Percentiles rank a stretch among this genome's conserved stretches.
Evolutionary conservation across 192 early-diverging fungal species (phyloP).

Genomic region (Phlyctochytrium arcticum): DNA sequence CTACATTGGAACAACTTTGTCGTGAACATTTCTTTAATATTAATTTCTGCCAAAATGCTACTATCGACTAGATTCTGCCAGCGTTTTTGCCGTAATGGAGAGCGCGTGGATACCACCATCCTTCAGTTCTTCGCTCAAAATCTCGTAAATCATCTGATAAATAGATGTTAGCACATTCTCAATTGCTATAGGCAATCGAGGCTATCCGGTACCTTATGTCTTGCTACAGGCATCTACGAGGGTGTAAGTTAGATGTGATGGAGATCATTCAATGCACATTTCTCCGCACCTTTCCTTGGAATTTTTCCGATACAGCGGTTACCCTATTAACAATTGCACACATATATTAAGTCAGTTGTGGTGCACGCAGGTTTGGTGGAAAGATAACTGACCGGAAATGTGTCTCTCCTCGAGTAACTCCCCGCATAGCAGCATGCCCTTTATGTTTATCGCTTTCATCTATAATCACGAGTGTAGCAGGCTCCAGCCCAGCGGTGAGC

Average conservation of each 20-base stretch:
- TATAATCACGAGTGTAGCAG: slow-evolving; percentile 60
- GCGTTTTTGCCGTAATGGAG: slow-evolving; percentile 72
- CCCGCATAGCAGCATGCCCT: slow-evolving; percentile 83
- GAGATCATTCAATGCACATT: too few species aligned
- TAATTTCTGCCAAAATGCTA: too few species aligned
- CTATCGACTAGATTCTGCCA: slow-evolving; percentile 53
- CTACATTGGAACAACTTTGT: too few species aligned
- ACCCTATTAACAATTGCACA: too few species aligned
- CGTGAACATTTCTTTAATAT: too few species aligned
- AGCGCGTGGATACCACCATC: slow-evolving; percentile 69
- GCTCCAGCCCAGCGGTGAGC: slow-evolving; percentile 45
- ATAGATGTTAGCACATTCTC: not conserved
- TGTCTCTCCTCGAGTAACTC: slow-evolving; percentile 70
- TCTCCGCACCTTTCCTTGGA: slow-evolving; percentile 57
- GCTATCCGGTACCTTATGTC: slow-evolving; percentile 23
- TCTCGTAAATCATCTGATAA: slow-evolving; percentile 56
- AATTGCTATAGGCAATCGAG: not conserved
- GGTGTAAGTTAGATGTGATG: too few species aligned
- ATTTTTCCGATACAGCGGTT: slow-evolving; percentile 65
- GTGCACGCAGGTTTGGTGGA: too few species aligned
- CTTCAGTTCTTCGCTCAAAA: slow-evolving; percentile 69
- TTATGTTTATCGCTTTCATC: slow-evolving; percentile 79
- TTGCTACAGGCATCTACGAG: slow-evolving; percentile 23
- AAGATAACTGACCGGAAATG: slow-evolving; percentile 64
- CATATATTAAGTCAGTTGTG: too few species aligned